Percentiles rank a stretch among this genome's conserved stretches.
Evolutionary conservation across 2,329 filamentous ascomycete genomes (phyloP).

Genomic region (Beauveria scarabaeidicola): DNA sequence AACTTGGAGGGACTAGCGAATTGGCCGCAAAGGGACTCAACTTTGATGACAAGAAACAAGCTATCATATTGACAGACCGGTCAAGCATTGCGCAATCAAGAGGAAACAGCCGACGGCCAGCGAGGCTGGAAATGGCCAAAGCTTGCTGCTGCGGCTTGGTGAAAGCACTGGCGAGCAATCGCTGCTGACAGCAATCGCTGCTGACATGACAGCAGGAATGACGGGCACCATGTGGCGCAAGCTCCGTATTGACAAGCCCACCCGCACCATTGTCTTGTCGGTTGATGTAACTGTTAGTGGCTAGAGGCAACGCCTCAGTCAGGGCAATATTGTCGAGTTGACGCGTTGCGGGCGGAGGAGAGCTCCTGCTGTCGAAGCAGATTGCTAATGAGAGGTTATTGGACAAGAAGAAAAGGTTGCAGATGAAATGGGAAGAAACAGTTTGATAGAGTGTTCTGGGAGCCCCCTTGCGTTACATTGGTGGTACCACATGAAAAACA

Average conservation of each 20-base stretch:
- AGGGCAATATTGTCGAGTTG: not conserved
- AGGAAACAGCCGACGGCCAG: not conserved
- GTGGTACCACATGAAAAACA: slow-evolving; percentile 5
- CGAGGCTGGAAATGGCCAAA: not conserved
- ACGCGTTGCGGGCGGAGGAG: not conserved
- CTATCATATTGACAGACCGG: not conserved
- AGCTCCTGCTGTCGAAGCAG: not conserved
- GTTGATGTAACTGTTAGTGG: not conserved
- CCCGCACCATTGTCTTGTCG: not conserved
- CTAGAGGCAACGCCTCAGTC: not conserved
- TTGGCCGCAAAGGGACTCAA: not conserved
- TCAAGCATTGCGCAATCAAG: not conserved
- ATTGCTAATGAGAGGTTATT: not conserved
- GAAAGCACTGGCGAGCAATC: not conserved
- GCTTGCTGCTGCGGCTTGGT: not conserved
- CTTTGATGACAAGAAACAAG: not conserved
- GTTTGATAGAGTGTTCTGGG: not conserved
- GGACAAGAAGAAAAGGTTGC: not conserved
- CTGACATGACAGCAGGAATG: not conserved
- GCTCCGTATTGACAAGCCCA: not conserved
- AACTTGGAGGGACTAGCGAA: not conserved
- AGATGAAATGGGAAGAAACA: not conserved
- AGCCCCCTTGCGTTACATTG: slow-evolving; percentile 3
- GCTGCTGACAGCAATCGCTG: not conserved
- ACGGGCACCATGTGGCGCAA: not conserved